Base-by-base conservation (phyloP, 805 yeast genomes). In the Metschnikowia koreensis region DNA sequence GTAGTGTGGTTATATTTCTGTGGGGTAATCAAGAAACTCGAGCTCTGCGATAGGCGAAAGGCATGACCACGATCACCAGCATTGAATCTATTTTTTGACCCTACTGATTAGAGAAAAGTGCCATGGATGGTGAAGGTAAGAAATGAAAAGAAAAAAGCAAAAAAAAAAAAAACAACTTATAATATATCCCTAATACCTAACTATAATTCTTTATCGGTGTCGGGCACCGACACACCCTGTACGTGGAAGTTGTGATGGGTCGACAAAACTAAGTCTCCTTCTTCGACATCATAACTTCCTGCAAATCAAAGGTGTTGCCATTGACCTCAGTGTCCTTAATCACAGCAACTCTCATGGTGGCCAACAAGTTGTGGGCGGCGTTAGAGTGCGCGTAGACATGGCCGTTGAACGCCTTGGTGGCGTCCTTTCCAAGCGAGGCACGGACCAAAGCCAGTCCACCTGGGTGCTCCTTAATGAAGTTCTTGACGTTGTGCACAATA, bases 361-460 rank as follows among this genome's bases (percentile, higher is more conserved):
- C 90, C 68, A 88, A 78, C 64, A 87, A 72, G 68, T 88, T 88
- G 68, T 86, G 91, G 22, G 94, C 96, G 55, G 96, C 94, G 61
- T 87, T 88, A 8, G 93, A 85, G 65, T 88, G 96, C 11, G 87
- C 82, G 64, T 88, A 88, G 31, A 88, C 94, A 65, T 89, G 92
- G 66, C 96, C 96, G 65, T 86, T 85, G 76, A 88, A 88, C 1
- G 92, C 94, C 65, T 80, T 81, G 12, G 93, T 85, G 28, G 93
- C 93, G 67, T 88, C 94, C 67, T 86, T 87, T 62, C 93, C 92
- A 54, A 80, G 71, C 1, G 92, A 83, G 34, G 91, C 83, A 60
- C 81, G 77, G 45, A 88, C 70, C 56, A 88, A 72, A 44, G 89
- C 84, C 65, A 80, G 83, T 59, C 96, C 96, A 79, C 96, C 96